Percentiles rank a stretch among this genome's conserved stretches.
Evolutionary conservation across 345 rosid species (phyloP).

Genomic region (Citrus mangshanensis): DNA sequence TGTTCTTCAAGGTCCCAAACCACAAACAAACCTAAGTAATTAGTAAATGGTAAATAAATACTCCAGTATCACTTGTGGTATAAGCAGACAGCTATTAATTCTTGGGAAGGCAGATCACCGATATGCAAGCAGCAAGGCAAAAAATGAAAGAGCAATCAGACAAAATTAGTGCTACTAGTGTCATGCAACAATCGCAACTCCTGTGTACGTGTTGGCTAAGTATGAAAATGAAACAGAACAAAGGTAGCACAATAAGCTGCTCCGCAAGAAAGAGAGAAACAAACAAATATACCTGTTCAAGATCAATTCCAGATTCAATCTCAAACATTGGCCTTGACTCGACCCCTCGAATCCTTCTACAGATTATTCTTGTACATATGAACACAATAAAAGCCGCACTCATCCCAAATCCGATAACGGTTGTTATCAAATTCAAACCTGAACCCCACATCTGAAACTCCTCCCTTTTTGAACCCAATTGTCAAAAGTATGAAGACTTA

Average conservation of each 20-base stretch:
- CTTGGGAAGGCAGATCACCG: background rate
- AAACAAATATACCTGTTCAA: slow-evolving; percentile 43
- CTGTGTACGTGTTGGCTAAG: too few relatives aligned
- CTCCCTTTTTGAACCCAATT: background rate
- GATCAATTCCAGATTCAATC: slow-evolving; percentile 44
- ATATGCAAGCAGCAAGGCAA: background rate
- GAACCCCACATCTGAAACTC: slow-evolving; percentile 37
- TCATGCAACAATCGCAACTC: background rate
- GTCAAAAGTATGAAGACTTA: too few relatives aligned
- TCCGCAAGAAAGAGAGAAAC: background rate
- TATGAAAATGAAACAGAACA: too few relatives aligned
- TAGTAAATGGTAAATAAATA: background rate
- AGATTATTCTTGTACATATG: slow-evolving; percentile 59
- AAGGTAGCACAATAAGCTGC: background rate
- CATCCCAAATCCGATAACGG: slow-evolving; percentile 61
- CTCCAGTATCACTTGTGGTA: background rate
- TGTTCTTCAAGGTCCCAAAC: slow-evolving; percentile 12
- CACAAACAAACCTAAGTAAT: background rate
- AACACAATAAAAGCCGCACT: slow-evolving; percentile 62
- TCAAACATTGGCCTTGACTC: slow-evolving; percentile 45
- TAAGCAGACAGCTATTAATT: background rate
- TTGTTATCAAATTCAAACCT: slow-evolving; percentile 50
- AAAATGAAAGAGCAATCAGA: background rate
- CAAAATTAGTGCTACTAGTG: background rate
- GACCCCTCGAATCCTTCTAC: slow-evolving; percentile 43